Evolutionary conservation across 2,329 filamentous ascomycete species (phyloP).

Genomic region (Pseudogymnoascus sp.): DNA sequence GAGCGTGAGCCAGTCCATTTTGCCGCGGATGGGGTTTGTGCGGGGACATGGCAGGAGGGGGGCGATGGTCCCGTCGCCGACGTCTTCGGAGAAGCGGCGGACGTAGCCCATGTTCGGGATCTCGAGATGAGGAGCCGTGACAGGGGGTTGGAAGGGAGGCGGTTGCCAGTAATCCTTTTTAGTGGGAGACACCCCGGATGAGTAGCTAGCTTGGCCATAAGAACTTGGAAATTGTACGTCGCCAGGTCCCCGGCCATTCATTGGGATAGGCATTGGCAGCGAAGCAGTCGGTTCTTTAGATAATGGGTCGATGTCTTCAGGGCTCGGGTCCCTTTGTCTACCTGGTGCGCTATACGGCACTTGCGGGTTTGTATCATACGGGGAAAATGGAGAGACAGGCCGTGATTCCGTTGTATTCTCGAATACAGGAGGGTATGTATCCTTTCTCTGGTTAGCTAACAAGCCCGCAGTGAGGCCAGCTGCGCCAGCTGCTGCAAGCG

Average conservation of each 20-base stretch:
- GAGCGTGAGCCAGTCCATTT: constrained; percentile 75
- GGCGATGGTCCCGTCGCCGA: constrained; percentile 34
- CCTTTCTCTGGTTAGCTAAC: constrained; percentile 14
- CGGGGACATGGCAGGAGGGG: constrained; percentile 63
- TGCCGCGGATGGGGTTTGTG: constrained; percentile 50
- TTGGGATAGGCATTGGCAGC: constrained; percentile 18
- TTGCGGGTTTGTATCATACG: constrained; percentile 14
- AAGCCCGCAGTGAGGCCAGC: not conserved
- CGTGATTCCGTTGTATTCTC: constrained; percentile 16
- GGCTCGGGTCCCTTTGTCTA: not conserved
- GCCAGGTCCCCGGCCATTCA: not conserved
- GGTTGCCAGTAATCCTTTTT: constrained; percentile 36
- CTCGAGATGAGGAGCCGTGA: constrained; percentile 28
- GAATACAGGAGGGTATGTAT: constrained; percentile 19
- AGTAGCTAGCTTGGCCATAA: not conserved
- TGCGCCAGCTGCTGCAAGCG: not conserved
- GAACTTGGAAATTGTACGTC: not conserved
- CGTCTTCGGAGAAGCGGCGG: constrained; percentile 47
- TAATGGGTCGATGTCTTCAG: not conserved
- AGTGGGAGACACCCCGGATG: not conserved
- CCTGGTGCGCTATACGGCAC: not conserved
- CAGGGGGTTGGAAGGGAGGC: constrained; percentile 35
- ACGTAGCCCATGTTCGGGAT: constrained; percentile 37
- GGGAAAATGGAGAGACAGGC: constrained; percentile 22
- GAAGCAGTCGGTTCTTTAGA: constrained; percentile 13